Evolutionary conservation across 2,329 filamentous ascomycete species (phyloP).

Genomic region (Diplocarpon mali): DNA sequence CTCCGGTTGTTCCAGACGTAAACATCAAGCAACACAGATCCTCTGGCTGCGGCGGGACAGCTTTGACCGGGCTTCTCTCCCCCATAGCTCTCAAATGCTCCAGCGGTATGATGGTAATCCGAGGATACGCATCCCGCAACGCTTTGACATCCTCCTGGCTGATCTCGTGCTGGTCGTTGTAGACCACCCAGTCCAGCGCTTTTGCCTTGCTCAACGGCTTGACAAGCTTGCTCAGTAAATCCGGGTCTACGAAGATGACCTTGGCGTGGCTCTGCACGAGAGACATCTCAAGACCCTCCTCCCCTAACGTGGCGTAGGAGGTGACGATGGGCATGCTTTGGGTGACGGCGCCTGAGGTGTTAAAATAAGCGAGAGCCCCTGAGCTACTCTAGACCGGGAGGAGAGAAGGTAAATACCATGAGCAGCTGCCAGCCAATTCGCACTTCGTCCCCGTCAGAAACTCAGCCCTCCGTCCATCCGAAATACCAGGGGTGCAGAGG

Average conservation of each 20-base stretch:
- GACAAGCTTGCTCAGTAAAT: slow-evolving; percentile 51
- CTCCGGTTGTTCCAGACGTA: slow-evolving; percentile 81
- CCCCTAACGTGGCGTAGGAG: slow-evolving; percentile 83
- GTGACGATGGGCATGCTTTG: slow-evolving; percentile 89
- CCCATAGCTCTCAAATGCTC: slow-evolving; percentile 39
- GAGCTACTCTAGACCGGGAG: neutral
- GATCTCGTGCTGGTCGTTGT: slow-evolving; percentile 38
- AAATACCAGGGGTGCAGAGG: neutral
- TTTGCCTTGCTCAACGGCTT: slow-evolving; percentile 46
- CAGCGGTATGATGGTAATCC: slow-evolving; percentile 40
- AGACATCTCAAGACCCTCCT: slow-evolving; percentile 74
- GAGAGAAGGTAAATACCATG: slow-evolving; percentile 29
- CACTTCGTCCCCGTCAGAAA: slow-evolving; percentile 10
- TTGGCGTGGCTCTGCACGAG: slow-evolving; percentile 68
- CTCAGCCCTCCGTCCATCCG: neutral
- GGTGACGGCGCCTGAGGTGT: slow-evolving; percentile 38
- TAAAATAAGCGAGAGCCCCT: slow-evolving; percentile 7
- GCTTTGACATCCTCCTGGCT: slow-evolving; percentile 36
- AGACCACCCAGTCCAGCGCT: slow-evolving; percentile 40
- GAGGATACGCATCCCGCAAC: slow-evolving; percentile 44
- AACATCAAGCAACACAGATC: slow-evolving; percentile 78
- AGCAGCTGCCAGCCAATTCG: slow-evolving; percentile 37
- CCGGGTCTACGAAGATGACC: slow-evolving; percentile 78
- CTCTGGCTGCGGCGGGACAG: slow-evolving; percentile 60
- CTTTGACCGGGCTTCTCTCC: slow-evolving; percentile 52